Base-by-base conservation (phyloP, 352 stramenopile genomes). In the Pythium periplocum region DNA sequence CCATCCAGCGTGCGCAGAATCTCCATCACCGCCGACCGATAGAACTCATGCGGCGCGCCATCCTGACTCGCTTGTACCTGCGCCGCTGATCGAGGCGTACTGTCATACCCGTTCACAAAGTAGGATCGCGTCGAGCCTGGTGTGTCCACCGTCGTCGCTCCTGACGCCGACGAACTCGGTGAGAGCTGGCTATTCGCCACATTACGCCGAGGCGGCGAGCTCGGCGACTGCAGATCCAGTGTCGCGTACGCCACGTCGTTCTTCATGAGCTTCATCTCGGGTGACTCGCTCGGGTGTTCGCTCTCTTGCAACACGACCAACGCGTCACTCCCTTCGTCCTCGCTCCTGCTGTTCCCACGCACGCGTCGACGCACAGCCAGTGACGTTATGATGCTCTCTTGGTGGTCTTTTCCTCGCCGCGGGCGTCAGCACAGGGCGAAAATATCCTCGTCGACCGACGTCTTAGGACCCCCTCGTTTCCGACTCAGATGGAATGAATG, bases 231-330 rank as follows among this genome's bases (percentile, higher is more conserved):
- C 59, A 91, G 62, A 37, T 91, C 78, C 40, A 91, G 62, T 46
- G 80, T 86, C 66, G 80, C 71, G 61, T 91, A 91, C 43, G 71
- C 70, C 59, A 87, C 73, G 31, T 85, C 73, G 67, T 87, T 88
- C 51, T 70, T 74, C 3, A 75, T 59, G 34, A 87, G 72, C 63
- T 86, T 87, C 80, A 26, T 26, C 17, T 26, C 17, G 0, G 17
- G 17, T 26, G 17, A 26, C 17, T 26, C 17, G 17, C 17, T 26
- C 17, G 17, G 17, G 17, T 26, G 17, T 26, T 26, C 17, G 17
- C 17, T 26, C 17, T 26, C 17, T 26, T 26, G 17, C 17, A 26
- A 26, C 17, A 26, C 17, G 17, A 26, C 17, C 17, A 26, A 26
- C 17, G 17, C 17, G 17, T 26, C 17, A 26, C 17, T 26, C 17